These are phyloP conservation scores for Flaveria robusta DNA, from an alignment of 129 eudicot genomes.

Conservation along the genomic window DNA sequence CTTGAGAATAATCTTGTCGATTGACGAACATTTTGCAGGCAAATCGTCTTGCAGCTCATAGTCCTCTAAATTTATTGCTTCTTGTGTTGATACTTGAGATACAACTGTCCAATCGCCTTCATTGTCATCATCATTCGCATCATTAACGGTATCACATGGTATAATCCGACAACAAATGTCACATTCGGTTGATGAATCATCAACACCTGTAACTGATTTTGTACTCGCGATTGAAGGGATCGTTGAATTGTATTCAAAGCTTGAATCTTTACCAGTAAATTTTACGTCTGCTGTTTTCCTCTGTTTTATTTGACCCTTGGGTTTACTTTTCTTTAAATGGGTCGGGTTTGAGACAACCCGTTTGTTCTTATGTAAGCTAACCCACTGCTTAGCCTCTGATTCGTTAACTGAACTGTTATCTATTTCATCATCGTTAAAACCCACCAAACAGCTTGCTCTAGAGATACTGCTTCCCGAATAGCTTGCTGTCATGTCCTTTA, in stretches of 20 bases:
- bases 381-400: constrained; percentile 28
- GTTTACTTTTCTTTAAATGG: constrained; percentile 23
- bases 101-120: constrained; percentile 4
- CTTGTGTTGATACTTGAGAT: constrained; percentile 23
- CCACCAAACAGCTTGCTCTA: constrained; percentile 42
- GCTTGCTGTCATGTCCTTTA: constrained; percentile 39
- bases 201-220: constrained; percentile 14
- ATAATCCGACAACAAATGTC: constrained; percentile 23
- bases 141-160: constrained; percentile 23
- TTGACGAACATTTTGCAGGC: not conserved
- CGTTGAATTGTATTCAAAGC: constrained; percentile 12
- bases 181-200: constrained; percentile 34
- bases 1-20: constrained; percentile 12
- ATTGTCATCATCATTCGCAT: constrained; percentile 20
- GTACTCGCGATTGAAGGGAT: constrained; percentile 17
- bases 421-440: constrained; percentile 25
- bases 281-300: constrained; percentile 5
- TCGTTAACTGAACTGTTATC: constrained; percentile 16
- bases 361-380: constrained; percentile 22
- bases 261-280: constrained; percentile 19
- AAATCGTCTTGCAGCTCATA: constrained; percentile 23
- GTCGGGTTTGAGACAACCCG: constrained; percentile 33
- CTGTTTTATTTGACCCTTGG: not conserved
- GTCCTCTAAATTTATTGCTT: constrained; percentile 5
- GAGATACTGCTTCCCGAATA: constrained; percentile 44